A percentile compares a stretch with the other conserved stretches of the same genome.
Evolutionary conservation across 768 basidiomycete species (phyloP).

Genomic region (Tricholoma flavovirens): DNA sequence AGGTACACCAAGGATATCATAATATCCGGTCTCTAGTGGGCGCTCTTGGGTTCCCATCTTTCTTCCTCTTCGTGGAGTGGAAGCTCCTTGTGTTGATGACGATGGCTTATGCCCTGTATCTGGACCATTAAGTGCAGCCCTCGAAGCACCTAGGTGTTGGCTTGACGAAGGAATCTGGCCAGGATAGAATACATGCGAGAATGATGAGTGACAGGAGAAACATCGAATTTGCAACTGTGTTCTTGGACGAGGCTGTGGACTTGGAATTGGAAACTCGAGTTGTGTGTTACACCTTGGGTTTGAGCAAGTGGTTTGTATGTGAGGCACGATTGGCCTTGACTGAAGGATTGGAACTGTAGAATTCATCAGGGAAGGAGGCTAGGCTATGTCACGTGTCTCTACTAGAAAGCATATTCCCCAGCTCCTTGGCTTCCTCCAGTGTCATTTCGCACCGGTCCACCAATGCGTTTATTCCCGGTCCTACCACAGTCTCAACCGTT

Average conservation of each 20-base stretch:
- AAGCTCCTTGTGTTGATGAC: constrained; percentile 17
- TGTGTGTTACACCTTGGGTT: constrained; percentile 41
- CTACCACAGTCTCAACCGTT: constrained; percentile 2
- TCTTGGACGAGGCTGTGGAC: constrained; percentile 47
- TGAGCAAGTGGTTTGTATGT: constrained; percentile 58
- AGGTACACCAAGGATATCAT: constrained; percentile 75
- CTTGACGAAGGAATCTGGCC: constrained; percentile 43
- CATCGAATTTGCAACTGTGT: constrained; percentile 65
- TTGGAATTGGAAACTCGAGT: constrained; percentile 68
- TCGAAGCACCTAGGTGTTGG: not conserved
- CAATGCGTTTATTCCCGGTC: constrained; percentile 6
- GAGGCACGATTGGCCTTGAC: constrained; percentile 63
- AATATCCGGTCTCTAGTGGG: constrained; percentile 87
- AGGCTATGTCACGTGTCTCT: too few relatives aligned
- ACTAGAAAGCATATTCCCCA: constrained; percentile 1
- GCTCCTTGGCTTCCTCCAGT: constrained; percentile 3
- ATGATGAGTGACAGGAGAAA: constrained; percentile 55
- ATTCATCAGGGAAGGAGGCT: constrained; percentile 38
- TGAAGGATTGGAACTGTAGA: constrained; percentile 44
- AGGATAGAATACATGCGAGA: constrained; percentile 64
- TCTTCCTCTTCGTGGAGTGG: constrained; percentile 43
- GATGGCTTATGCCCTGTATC: constrained; percentile 17
- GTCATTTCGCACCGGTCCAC: constrained; percentile 12
- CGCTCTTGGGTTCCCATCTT: constrained; percentile 87
- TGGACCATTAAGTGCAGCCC: constrained; percentile 3